Conservation (phyloP, 2,329 filamentous ascomycete genomes). For the Paracorniculantispora psalliotae region DNA sequence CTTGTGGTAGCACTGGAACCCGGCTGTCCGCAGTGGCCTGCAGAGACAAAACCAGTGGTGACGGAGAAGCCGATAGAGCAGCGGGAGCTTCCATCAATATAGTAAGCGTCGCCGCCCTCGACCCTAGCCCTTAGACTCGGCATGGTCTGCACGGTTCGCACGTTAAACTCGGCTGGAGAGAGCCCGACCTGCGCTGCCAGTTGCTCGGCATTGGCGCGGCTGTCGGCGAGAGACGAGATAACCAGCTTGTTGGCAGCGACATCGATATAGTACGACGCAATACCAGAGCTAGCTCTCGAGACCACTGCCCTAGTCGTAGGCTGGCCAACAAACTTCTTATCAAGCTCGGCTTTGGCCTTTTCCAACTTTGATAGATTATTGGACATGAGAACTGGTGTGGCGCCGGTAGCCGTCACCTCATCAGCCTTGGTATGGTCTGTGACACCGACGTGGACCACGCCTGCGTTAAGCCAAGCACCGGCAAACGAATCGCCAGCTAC, state of each 20-base stretch:
- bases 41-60: constrained; percentile 35
- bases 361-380: constrained; percentile 34
- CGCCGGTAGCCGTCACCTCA: constrained; percentile 31
- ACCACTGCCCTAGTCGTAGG: constrained; percentile 22
- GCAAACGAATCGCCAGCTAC: constrained; percentile 30
- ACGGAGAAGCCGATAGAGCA: constrained; percentile 38
- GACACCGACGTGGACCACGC: constrained; percentile 31
- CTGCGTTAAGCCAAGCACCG: constrained; percentile 35
- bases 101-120: constrained; percentile 34
- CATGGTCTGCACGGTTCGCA: constrained; percentile 27
- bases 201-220: constrained; percentile 29
- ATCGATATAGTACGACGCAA: constrained; percentile 35
- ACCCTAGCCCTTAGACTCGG: constrained; percentile 31
- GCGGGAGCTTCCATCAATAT: constrained; percentile 26
- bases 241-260: constrained; percentile 36
- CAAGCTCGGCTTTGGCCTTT: constrained; percentile 36
- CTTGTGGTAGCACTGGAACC: constrained; percentile 28
- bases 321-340: constrained; percentile 34
- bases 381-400: constrained; percentile 27
- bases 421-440: constrained; percentile 31
- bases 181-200: constrained; percentile 34
- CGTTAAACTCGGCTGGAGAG: constrained; percentile 31
- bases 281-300: constrained; percentile 21
- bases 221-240: constrained; percentile 31
- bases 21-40: constrained; percentile 32